Evolutionary conservation across 1,284 basidiomycete species (phyloP).

Genomic region (Sanghuangporus weigelae): DNA sequence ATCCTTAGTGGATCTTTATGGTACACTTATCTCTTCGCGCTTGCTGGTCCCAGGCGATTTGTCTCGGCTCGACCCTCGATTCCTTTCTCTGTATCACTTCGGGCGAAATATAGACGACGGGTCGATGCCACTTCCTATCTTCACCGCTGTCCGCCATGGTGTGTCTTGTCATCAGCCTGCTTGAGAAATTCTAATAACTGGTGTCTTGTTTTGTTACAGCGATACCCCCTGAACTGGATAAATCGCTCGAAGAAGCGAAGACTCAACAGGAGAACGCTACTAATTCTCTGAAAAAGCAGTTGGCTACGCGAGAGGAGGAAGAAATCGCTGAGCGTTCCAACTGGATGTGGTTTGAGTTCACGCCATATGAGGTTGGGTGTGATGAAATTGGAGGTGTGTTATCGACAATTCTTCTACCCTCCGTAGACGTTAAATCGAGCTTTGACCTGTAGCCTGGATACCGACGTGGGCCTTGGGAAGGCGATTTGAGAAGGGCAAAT

Average conservation of each 20-base stretch:
- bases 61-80: slow-evolving; percentile 26
- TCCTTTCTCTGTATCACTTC: slow-evolving; percentile 34
- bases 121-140: slow-evolving; percentile 34
- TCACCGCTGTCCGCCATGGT: slow-evolving; percentile 35
- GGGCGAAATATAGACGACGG: slow-evolving; percentile 30
- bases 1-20: slow-evolving; percentile 35
- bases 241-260: slow-evolving; percentile 23
- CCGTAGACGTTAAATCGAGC: background rate
- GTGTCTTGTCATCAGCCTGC: background rate
- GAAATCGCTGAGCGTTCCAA: slow-evolving; percentile 23
- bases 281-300: slow-evolving; percentile 17
- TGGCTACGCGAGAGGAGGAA: slow-evolving; percentile 22
- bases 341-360: slow-evolving; percentile 38
- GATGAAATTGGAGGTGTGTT: slow-evolving; percentile 35
- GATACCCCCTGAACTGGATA: slow-evolving; percentile 24
- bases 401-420: background rate
- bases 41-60: slow-evolving; percentile 31
- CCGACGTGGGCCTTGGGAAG: slow-evolving; percentile 38
- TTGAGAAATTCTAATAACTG: background rate
- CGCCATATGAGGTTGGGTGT: slow-evolving; percentile 37
- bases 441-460: slow-evolving; percentile 31
- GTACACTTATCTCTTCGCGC: slow-evolving; percentile 35
- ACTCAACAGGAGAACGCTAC: slow-evolving; percentile 21
- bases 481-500: slow-evolving; percentile 31
- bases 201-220: slow-evolving; percentile 20